Evolutionary conservation across 495 filamentous ascomycete species (phyloP), one percentile per base, ranked within the genome.

Genomic region (Cenococcum geophilum): DNA sequence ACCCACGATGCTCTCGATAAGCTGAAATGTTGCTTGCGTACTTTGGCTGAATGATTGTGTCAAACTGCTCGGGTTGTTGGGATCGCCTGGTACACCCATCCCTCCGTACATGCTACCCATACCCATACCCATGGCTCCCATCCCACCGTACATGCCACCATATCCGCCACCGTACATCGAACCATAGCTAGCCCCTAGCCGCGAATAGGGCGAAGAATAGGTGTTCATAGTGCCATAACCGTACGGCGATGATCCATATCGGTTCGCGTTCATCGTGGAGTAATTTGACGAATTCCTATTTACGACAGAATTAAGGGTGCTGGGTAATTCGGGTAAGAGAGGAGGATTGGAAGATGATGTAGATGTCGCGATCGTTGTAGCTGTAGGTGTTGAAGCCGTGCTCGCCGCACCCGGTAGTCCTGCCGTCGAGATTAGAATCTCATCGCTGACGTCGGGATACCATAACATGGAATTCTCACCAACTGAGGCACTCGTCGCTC

Each of bases 1-100:
- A n/a, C 89, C 87, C n/a, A 97, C 93, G 47, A 99, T 88, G 63
- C 91, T 93, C 77, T 99, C 95, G 43, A 99, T 91, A 79, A 97
- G 89, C 80, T 97, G 93, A 71, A 99, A 99, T 1, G 95, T 97
- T n/a, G 92, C 88, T 66, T 92, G 89, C 0, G 95, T 99, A 75
- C 85, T 92, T 70, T 91, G 89, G 68, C 82, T 86, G 76, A 97
- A 96, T 20, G 86, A 86, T 69, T 92, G 87, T 18, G 90, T 95
- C 68, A 99, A 76, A 75, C 90, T 96, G 68, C 91, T 90, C 8
- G 91, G 89, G 69, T 97, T 91, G 73, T 96, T 95, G 16, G 89
- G 89, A 75, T 93, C 88, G 12, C 70, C 74, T 0, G 71, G 71
- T 73, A 76, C 75, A 5, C 57, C 57, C 52, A 61, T 66, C 27